Evolutionary conservation across 2,329 filamentous ascomycete genomes (phyloP), one percentile per base, ranked within the genome.

Genomic region (Diaporthe vexans): DNA sequence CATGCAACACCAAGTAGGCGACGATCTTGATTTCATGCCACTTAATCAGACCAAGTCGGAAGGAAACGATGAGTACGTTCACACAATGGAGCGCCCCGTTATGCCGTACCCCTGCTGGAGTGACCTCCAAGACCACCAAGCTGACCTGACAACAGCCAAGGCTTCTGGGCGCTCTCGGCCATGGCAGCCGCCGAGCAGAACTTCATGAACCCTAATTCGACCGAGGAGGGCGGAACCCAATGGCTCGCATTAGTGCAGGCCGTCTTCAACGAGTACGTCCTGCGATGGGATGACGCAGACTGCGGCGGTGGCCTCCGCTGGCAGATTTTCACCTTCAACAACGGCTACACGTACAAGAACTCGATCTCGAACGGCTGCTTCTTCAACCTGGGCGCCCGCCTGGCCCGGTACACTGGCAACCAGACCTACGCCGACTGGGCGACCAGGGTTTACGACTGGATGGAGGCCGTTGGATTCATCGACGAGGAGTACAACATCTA

Each of bases 281-380:
- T 90, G 94, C 48, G 97, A 94, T 94, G 94, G 97, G 76, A 85
- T 82, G 0, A 81, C 0, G 82, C 86, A 1, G 84, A 90, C 70
- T 97, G 94, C 78, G 87, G 86, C 29, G 94, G 94, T 56, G 95
- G 94, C 4, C 82, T 97, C 65, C 90, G 93, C 76, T 96, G 94
- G 94, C 95, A 97, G 83, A 94, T 97, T 68, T 96, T 94, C 81
- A 87, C 90, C 1, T 95, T 94, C 86, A 97, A 97, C 81, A 91
- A 89, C 57, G 95, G 95, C n/a, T 97, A 83, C 75, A 79, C 82
- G 73, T 86, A 86, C 79, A 85, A 87, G 79, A 86, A 87, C 76
- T 82, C 85, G 11, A 86, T 88, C 75, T 83, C 85, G 37, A 87
- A 87, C 78, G 86, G 85, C 17, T 84, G 84, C 73, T 87, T 87